These are phyloP conservation scores for Ustilago shanxiensis DNA, from an alignment of 1,284 basidiomycete genomes.

Conservation along the genomic window DNA sequence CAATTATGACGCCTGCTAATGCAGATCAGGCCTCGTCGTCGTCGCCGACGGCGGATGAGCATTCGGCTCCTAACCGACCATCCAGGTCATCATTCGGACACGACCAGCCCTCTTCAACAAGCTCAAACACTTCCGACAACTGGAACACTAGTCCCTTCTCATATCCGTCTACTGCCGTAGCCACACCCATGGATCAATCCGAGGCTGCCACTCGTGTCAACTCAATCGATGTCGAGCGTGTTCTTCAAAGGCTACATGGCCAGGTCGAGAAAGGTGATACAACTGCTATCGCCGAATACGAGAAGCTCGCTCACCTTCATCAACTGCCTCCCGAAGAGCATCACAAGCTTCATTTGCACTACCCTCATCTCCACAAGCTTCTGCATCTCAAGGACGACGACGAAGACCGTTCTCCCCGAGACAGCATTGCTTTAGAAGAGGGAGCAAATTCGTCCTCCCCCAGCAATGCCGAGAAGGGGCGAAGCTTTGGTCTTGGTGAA, in stretches of 20 bases:
- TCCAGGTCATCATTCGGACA: not conserved
- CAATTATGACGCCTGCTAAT: not conserved
- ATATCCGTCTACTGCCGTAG: conserved; percentile 15
- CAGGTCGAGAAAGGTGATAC: conserved; percentile 36
- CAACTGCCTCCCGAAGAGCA: conserved; percentile 19
- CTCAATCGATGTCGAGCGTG: conserved; percentile 34
- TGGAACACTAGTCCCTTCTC: not conserved
- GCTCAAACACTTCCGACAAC: not conserved
- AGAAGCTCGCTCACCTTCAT: conserved; percentile 30
- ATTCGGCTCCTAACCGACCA: not conserved
- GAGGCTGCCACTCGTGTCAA: conserved; percentile 34
- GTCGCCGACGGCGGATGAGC: not conserved
- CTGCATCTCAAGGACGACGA: not conserved
- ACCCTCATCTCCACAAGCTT: conserved; percentile 4
- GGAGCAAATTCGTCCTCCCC: not conserved
- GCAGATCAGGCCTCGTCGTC: not conserved
- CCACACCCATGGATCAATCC: conserved; percentile 19
- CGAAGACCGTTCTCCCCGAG: not conserved
- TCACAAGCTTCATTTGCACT: conserved; percentile 14
- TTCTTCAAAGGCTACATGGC: conserved; percentile 24
- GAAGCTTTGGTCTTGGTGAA: not conserved
- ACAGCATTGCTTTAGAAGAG: conserved; percentile 8
- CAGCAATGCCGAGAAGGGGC: not conserved
- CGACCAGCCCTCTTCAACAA: not conserved
- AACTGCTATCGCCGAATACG: conserved; percentile 41